A percentile compares a stretch with the other conserved stretches of the same genome.
These are phyloP conservation scores for Edaphochlamys debaryana DNA, from an alignment of 139 green algal species.

Conservation along the genomic window DNA sequence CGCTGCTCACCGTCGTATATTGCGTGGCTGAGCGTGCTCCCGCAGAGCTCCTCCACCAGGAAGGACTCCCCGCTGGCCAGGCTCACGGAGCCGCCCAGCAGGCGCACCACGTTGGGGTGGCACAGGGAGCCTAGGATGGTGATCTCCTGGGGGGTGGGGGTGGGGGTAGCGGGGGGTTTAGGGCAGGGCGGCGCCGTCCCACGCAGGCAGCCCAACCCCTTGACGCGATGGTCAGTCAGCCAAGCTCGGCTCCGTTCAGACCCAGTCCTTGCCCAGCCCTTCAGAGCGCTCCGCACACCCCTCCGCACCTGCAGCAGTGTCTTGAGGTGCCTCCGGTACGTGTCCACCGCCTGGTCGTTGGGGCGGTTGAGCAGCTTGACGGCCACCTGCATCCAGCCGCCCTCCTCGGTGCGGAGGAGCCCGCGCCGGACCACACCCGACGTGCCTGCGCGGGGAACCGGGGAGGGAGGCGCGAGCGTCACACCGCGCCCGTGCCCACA, in stretches of 20 bases:
- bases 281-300: too few relatives aligned
- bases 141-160: slow-evolving; percentile 31
- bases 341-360: neutral
- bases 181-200: too few relatives aligned
- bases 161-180: too few relatives aligned
- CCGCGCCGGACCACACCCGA: slow-evolving; percentile 31
- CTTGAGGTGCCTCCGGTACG: slow-evolving; percentile 15
- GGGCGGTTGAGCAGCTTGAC: slow-evolving; percentile 39
- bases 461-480: too few relatives aligned
- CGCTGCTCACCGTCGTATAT: slow-evolving; percentile 26
- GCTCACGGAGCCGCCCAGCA: slow-evolving; percentile 17
- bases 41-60: slow-evolving; percentile 44
- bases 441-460: slow-evolving; percentile 19
- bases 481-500: too few relatives aligned
- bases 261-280: too few relatives aligned
- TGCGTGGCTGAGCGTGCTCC: neutral
- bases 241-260: too few relatives aligned
- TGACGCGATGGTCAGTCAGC: too few relatives aligned
- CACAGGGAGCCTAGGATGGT: slow-evolving; percentile 36
- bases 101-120: slow-evolving; percentile 25
- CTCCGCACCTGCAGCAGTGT: slow-evolving; percentile 29
- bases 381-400: slow-evolving; percentile 17
- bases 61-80: neutral
- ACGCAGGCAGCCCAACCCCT: too few relatives aligned
- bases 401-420: neutral